phyloP scores from a whole-genome alignment of 345 rosid species.

The Populus simonii region DNA sequence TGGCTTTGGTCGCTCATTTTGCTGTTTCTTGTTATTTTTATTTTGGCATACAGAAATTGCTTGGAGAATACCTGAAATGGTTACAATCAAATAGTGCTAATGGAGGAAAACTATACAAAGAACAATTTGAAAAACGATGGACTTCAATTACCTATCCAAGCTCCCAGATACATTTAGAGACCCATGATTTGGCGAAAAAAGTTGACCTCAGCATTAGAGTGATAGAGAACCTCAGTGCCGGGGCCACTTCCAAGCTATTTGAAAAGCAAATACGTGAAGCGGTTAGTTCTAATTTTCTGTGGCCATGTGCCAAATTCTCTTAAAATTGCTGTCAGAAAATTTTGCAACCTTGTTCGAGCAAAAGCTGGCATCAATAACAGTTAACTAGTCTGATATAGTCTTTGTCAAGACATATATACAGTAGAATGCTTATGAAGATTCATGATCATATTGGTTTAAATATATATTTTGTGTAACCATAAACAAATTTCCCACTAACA shows the following conservation, averaged over 20 bases:
- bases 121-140: slow-evolving; percentile 78
- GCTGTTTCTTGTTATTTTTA: slow-evolving; percentile 2
- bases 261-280: slow-evolving; percentile 72
- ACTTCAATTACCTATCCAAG: slow-evolving; percentile 43
- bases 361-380: not conserved
- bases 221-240: slow-evolving; percentile 52
- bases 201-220: slow-evolving; percentile 54
- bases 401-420: not conserved
- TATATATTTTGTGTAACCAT: not conserved
- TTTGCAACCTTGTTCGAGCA: not conserved
- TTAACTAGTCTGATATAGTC: not conserved
- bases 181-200: slow-evolving; percentile 43
- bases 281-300: slow-evolving; percentile 44
- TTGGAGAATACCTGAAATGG: slow-evolving; percentile 65
- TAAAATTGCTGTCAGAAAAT: not conserved
- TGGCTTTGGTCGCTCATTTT: not conserved
- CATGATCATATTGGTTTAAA: too few relatives aligned
- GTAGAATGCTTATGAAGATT: too few relatives aligned
- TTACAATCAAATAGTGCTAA: slow-evolving; percentile 59
- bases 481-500: not conserved
- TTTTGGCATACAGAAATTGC: slow-evolving; percentile 52
- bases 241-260: slow-evolving; percentile 56
- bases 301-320: not conserved
- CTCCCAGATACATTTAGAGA: slow-evolving; percentile 40
- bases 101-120: slow-evolving; percentile 59